Evolutionary conservation across 306 rosid genomes (phyloP), one percentile per base, ranked within the genome.

Genomic region (Lupinus albus): DNA sequence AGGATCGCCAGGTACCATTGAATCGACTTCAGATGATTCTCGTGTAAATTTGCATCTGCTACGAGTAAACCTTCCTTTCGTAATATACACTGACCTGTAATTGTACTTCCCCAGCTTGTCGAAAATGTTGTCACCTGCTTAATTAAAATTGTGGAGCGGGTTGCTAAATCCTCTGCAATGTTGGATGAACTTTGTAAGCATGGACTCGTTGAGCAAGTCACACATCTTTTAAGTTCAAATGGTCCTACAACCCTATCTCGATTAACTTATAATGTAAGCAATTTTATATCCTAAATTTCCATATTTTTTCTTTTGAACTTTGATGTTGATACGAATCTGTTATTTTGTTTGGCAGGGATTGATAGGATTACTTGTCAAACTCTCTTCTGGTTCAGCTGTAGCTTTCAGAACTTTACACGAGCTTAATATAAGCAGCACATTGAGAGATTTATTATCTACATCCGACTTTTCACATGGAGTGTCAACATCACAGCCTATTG

Each of bases 111-210:
- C 38, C 92, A 94, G 99, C 94, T 94, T 57, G 96, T 91, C 0
- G 99, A 91, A 86, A 82, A 78, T 74, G 99, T 87, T 58, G 91
- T 88, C 67, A 71, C 84, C 35, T 86, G 97, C 91, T 82, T 91
- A 64, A 86, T 86, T 47, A 94, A 84, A 80, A 86, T 94, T 64
- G 87, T 83, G 35, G 95, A 88, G 78, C 85, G 84, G 71, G 86
- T 79, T 48, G 76, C 87, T 35, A 73, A 76, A 74, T 94, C 96
- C 74, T 53, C 88, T 20, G 89, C 85, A 72, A 77, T 80, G 81
- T 83, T 91, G 92, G 93, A 94, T 79, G 89, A 84, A 59, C 86
- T 94, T 87, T 91, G 99, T 73, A 78, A 66, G 74, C 92, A 85
- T 47, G 97, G 88, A 66, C 53, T 94, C 81, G 81, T 94, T 78